Percentiles rank a stretch among this genome's conserved stretches.
Evolutionary conservation across 129 eudicot genomes (phyloP).

Genomic region (Deinandra increscens): DNA sequence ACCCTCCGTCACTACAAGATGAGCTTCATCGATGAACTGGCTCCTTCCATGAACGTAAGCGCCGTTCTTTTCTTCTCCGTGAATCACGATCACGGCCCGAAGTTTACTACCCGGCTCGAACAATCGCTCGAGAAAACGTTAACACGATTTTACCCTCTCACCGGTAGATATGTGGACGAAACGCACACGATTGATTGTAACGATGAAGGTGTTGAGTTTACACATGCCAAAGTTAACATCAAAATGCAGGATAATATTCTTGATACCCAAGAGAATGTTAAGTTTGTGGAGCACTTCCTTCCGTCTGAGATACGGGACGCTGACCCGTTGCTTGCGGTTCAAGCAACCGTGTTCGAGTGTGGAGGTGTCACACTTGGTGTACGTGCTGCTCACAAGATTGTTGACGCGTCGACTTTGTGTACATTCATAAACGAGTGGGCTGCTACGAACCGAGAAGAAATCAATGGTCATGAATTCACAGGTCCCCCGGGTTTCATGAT

Average conservation of each 20-base stretch:
- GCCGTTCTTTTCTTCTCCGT: not conserved
- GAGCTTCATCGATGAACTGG: not conserved
- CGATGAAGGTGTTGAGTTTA: constrained; percentile 4
- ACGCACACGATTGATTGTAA: not conserved
- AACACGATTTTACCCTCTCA: not conserved
- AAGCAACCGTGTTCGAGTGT: not conserved
- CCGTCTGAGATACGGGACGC: not conserved
- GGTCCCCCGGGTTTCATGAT: not conserved
- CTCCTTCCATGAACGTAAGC: not conserved
- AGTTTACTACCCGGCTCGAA: not conserved
- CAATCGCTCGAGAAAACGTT: not conserved
- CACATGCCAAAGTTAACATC: constrained; percentile 3
- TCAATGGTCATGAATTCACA: not conserved
- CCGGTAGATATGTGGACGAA: not conserved
- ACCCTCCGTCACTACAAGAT: not conserved
- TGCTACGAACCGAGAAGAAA: not conserved
- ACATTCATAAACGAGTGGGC: not conserved
- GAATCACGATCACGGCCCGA: not conserved
- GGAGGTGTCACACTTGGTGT: not conserved
- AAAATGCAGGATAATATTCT: not conserved
- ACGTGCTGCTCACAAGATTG: not conserved
- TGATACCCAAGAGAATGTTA: not conserved
- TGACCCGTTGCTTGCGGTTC: not conserved
- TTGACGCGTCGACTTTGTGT: not conserved
- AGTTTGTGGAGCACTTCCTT: not conserved